Evolutionary conservation across 495 filamentous ascomycete genomes (phyloP).

Genomic region (Glarea lozoyensis): DNA sequence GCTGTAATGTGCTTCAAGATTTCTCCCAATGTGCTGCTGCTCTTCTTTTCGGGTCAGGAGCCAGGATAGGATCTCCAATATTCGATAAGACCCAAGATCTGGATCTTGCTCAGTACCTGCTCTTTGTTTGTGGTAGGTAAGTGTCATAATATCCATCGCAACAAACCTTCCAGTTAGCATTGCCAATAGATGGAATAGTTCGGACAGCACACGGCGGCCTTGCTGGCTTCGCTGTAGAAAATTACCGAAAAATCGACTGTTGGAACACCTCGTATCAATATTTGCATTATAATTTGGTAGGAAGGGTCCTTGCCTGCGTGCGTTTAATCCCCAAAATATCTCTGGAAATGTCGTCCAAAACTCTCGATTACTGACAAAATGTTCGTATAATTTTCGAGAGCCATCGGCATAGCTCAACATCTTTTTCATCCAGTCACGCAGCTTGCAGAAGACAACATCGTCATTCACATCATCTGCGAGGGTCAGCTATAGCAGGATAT

Average conservation of each 20-base stretch:
- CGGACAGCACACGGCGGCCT: slow-evolving; percentile 12
- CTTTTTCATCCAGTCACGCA: slow-evolving; percentile 35
- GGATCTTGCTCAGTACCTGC: slow-evolving; percentile 14
- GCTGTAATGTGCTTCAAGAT: slow-evolving; percentile 20
- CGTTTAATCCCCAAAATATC: slow-evolving; percentile 19
- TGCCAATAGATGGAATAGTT: slow-evolving; percentile 19
- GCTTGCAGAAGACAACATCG: slow-evolving; percentile 26
- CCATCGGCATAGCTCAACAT: slow-evolving; percentile 27
- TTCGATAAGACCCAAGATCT: slow-evolving; percentile 23
- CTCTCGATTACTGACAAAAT: slow-evolving; percentile 27
- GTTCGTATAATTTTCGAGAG: slow-evolving; percentile 22
- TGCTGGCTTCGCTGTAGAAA: slow-evolving; percentile 11
- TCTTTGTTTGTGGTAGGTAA: slow-evolving; percentile 19
- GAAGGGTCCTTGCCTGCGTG: slow-evolving; percentile 20
- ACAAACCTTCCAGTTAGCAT: slow-evolving; percentile 18
- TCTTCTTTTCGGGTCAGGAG: slow-evolving; percentile 28
- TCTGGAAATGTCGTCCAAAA: slow-evolving; percentile 28
- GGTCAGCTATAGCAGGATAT: slow-evolving; percentile 1
- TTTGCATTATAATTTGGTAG: too few species aligned
- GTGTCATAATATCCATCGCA: slow-evolving; percentile 24
- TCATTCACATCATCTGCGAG: slow-evolving; percentile 27
- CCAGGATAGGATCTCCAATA: slow-evolving; percentile 20
- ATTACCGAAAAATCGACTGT: slow-evolving; percentile 20
- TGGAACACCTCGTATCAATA: too few species aligned
- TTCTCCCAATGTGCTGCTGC: slow-evolving; percentile 17